These are phyloP conservation scores for Lepiota venenata DNA, from an alignment of 768 basidiomycete species.

Conservation along the genomic window DNA sequence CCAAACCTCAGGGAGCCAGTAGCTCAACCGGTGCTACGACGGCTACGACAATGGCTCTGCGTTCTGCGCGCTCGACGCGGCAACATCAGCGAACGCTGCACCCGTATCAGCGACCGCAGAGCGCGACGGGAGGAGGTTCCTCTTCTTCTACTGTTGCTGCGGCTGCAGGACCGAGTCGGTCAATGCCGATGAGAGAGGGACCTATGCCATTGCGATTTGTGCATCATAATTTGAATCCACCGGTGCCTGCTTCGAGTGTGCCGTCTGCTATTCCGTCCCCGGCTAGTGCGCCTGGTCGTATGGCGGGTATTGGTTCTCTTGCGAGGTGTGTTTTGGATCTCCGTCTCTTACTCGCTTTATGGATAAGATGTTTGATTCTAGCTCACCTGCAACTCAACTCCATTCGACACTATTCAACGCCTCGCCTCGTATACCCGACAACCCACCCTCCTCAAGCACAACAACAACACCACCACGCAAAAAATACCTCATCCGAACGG, in stretches of 20 bases:
- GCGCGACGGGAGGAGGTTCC: slow-evolving; percentile 7
- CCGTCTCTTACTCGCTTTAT: not conserved
- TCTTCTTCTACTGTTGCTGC: slow-evolving; percentile 4
- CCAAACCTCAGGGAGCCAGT: not conserved
- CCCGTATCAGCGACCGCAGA: slow-evolving; percentile 26
- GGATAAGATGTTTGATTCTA: slow-evolving; percentile 1
- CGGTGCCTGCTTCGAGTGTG: not conserved
- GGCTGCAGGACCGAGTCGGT: slow-evolving; percentile 8
- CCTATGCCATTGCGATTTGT: slow-evolving; percentile 7
- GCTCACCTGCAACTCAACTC: slow-evolving; percentile 18
- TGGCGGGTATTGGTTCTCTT: not conserved
- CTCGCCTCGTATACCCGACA: slow-evolving; percentile 13
- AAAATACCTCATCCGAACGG: slow-evolving; percentile 49
- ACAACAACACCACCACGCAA: slow-evolving; percentile 16
- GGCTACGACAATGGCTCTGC: slow-evolving; percentile 6
- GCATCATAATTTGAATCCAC: slow-evolving; percentile 3
- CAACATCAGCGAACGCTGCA: slow-evolving; percentile 15
- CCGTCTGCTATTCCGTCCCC: slow-evolving; percentile 7
- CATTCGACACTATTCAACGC: slow-evolving; percentile 12
- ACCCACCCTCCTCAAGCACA: slow-evolving; percentile 12
- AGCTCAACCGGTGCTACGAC: not conserved
- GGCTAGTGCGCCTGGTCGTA: slow-evolving; percentile 3
- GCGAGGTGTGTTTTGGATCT: slow-evolving; percentile 11
- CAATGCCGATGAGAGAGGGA: slow-evolving; percentile 1
- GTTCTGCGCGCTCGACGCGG: slow-evolving; percentile 13